Base-by-base conservation (phyloP, 106 monocot species). In the Acorus gramineus region DNA sequence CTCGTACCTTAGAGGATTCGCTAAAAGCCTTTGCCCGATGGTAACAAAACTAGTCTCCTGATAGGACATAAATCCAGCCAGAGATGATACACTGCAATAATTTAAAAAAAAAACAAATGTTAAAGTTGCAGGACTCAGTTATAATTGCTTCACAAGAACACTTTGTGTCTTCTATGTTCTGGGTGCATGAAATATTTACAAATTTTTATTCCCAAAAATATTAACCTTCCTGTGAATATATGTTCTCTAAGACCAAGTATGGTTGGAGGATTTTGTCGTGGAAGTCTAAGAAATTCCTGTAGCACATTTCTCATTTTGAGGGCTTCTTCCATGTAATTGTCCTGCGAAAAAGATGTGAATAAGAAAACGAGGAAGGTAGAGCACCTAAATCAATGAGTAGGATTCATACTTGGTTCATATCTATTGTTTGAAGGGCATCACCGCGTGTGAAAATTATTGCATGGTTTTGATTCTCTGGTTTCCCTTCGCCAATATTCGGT, bases 391-490 rank as follows among this genome's bases (percentile, higher is more conserved):
- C 7, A 2, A 57, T 56, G 12, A 49, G 4, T 49, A 44, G 60
- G 11, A 28, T 28, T 0, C 47, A 49, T 79, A 84, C 88, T 76
- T 89, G 88, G 61, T 89, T 89, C 88, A 89, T 89, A 60, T 89
- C 88, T 46, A 89, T 89, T 73, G 88, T 77, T 73, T 89, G 88
- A 42, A 89, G 84, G 14, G 84, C 88, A 63, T 89, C 84, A 57
- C 88, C 88, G 61, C 88, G 88, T 50, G 84, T 89, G 60, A 84
- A 89, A 65, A 89, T 84, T 68, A 89, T 89, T 57, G 83, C 88
- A 73, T 89, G 84, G 50, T 89, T 89, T 74, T 89, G 89, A 57
- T 89, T 89, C 56, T 89, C 89, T 63, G 89, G 89, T 59, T 89
- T 89, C 59, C 89, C 89, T 85, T 89, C 88, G 68, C 88, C 88